Conservation (phyloP, 2,329 filamentous ascomycete genomes). For the Elsinoe fawcettii region DNA sequence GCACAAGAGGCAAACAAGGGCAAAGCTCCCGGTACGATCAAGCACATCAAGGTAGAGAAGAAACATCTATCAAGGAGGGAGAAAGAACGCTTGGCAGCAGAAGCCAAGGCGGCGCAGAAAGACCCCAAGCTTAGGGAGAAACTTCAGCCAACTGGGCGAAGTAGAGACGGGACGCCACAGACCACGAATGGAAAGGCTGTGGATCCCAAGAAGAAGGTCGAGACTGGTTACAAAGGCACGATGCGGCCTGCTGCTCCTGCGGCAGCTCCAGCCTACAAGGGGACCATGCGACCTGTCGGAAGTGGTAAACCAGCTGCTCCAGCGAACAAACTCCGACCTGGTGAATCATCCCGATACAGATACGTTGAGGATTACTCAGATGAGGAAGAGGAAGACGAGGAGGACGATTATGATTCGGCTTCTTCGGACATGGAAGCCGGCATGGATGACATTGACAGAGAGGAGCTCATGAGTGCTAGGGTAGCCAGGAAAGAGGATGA, state of each 20-base stretch:
- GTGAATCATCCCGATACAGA: background rate
- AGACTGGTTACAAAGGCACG: conserved; percentile 38
- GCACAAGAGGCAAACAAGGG: conserved; percentile 52
- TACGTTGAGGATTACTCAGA: conserved; percentile 28
- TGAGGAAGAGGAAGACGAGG: conserved; percentile 52
- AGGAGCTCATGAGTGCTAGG: conserved; percentile 57
- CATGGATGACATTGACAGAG: conserved; percentile 62
- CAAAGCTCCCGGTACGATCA: conserved; percentile 56
- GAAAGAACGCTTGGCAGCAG: conserved; percentile 32
- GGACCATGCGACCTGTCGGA: conserved; percentile 39
- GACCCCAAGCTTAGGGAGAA: conserved; percentile 25
- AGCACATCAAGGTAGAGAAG: conserved; percentile 62
- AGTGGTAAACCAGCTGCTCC: conserved; percentile 28
- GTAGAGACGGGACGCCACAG: conserved; percentile 27
- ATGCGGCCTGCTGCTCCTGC: conserved; percentile 25
- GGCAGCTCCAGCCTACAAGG: conserved; percentile 32
- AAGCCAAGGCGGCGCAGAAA: conserved; percentile 40
- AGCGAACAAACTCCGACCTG: conserved; percentile 19
- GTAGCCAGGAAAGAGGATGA: conserved; percentile 61
- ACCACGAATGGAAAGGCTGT: conserved; percentile 16
- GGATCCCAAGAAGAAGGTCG: conserved; percentile 31
- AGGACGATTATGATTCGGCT: conserved; percentile 56
- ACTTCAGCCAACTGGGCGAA: conserved; percentile 22
- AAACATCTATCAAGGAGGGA: conserved; percentile 46
- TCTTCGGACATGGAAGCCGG: conserved; percentile 76